Conservation (phyloP, 2,329 filamentous ascomycete species). For the Fusarium verticillioides region DNA sequence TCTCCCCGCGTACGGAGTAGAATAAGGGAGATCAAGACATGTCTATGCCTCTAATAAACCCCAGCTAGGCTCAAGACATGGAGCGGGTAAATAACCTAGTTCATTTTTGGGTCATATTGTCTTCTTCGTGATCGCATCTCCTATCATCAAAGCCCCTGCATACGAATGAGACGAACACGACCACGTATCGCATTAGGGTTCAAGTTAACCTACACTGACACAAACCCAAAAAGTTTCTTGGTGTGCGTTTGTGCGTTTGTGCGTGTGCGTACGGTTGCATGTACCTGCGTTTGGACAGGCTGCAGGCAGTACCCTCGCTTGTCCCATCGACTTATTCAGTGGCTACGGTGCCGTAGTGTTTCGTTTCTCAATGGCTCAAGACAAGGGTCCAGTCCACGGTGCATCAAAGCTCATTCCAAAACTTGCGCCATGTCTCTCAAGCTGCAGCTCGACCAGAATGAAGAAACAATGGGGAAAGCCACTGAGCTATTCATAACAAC, state of each 20-base stretch:
- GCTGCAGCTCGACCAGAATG: conserved; percentile 8
- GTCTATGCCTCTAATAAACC: conserved; percentile 4
- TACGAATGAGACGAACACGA: conserved; percentile 11
- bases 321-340: conserved; percentile 24
- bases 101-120: conserved; percentile 10
- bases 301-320: conserved; percentile 30
- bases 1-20: conserved; percentile 1
- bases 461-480: conserved; percentile 10
- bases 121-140: conserved; percentile 9
- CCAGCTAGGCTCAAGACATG: conserved; percentile 22
- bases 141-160: neutral
- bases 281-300: conserved; percentile 23
- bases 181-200: conserved; percentile 3
- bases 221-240: conserved; percentile 5
- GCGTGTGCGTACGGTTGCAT: conserved; percentile 7
- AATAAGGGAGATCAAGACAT: conserved; percentile 28
- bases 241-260: neutral
- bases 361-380: conserved; percentile 32
- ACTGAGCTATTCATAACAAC: neutral
- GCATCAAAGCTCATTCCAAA: conserved; percentile 33
- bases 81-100: conserved; percentile 22
- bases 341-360: conserved; percentile 31
- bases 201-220: conserved; percentile 3
- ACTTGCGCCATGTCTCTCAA: conserved; percentile 8
- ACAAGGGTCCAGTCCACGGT: conserved; percentile 24